Percentiles rank a stretch among this genome's conserved stretches.
Conservation (phyloP, 495 filamentous ascomycete genomes). For the Chaetomium fimeti region DNA sequence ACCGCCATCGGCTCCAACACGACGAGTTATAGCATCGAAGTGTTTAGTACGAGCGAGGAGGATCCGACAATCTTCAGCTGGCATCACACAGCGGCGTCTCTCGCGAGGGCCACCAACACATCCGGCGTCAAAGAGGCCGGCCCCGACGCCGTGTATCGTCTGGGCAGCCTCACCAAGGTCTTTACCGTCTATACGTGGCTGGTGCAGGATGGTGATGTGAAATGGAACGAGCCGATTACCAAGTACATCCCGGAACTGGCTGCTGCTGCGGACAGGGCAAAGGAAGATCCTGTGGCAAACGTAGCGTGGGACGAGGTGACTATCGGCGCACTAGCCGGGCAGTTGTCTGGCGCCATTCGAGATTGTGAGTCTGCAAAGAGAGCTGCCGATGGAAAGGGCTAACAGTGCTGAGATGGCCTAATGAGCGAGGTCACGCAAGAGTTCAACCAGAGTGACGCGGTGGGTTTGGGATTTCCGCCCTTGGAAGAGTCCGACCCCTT, state of each 20-base stretch:
- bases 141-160: conserved; percentile 51
- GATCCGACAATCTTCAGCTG: conserved; percentile 46
- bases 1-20: conserved; percentile 40
- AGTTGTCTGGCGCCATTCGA: conserved; percentile 52
- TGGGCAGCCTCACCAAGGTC: conserved; percentile 53
- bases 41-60: conserved; percentile 48
- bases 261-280: conserved; percentile 32
- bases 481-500: conserved; percentile 43
- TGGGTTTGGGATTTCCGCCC: conserved; percentile 43
- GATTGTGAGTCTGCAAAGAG: conserved; percentile 38
- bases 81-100: conserved; percentile 47
- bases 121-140: conserved; percentile 42
- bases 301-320: conserved; percentile 57
- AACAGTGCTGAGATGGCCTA: conserved; percentile 36
- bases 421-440: conserved; percentile 46
- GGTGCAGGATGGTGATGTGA: conserved; percentile 41
- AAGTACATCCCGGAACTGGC: conserved; percentile 58
- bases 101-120: conserved; percentile 28
- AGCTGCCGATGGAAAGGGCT: background rate
- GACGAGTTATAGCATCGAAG: conserved; percentile 52
- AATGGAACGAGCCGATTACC: conserved; percentile 49
- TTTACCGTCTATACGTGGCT: conserved; percentile 51
- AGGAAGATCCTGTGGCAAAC: conserved; percentile 41
- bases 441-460: conserved; percentile 34
- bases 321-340: conserved; percentile 52